Evolutionary conservation across 2,329 filamentous ascomycete species (phyloP).

Genomic region (Xylariaceae sp.): DNA sequence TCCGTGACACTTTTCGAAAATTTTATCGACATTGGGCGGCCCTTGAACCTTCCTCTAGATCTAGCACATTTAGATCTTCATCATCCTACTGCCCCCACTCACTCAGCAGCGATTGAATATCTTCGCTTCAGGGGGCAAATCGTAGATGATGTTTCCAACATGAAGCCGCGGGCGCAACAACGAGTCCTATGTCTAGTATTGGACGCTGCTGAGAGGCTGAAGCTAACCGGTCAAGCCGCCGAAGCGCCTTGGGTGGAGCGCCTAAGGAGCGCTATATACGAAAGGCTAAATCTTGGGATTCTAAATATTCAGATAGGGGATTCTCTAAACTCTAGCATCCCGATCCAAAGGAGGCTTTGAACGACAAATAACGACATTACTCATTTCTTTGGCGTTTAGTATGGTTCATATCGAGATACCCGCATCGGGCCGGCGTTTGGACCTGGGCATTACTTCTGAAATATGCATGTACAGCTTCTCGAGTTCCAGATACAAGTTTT

Average conservation of each 20-base stretch:
- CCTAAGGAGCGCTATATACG: constrained; percentile 28
- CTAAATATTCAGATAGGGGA: constrained; percentile 23
- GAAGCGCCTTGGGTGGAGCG: constrained; percentile 39
- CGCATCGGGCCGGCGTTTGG: constrained; percentile 30
- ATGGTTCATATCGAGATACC: constrained; percentile 22
- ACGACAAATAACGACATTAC: background rate
- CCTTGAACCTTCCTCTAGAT: constrained; percentile 51
- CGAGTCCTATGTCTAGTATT: constrained; percentile 33
- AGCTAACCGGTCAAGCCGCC: constrained; percentile 31
- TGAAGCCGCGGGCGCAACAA: constrained; percentile 15
- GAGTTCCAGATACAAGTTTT: background rate
- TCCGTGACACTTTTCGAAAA: constrained; percentile 58
- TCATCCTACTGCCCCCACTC: constrained; percentile 59
- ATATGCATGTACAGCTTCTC: background rate
- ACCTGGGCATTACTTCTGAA: background rate
- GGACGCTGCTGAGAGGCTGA: constrained; percentile 36
- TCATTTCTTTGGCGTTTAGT: constrained; percentile 13
- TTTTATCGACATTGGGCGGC: constrained; percentile 56
- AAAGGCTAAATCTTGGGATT: constrained; percentile 30
- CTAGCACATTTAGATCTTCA: constrained; percentile 61
- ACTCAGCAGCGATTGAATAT: constrained; percentile 54
- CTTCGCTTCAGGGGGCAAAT: constrained; percentile 41
- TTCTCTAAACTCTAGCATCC: constrained; percentile 20
- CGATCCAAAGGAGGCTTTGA: constrained; percentile 16
- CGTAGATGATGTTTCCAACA: constrained; percentile 1